Conservation (phyloP, 2,329 filamentous ascomycete species). For the Penicillium sp. region DNA sequence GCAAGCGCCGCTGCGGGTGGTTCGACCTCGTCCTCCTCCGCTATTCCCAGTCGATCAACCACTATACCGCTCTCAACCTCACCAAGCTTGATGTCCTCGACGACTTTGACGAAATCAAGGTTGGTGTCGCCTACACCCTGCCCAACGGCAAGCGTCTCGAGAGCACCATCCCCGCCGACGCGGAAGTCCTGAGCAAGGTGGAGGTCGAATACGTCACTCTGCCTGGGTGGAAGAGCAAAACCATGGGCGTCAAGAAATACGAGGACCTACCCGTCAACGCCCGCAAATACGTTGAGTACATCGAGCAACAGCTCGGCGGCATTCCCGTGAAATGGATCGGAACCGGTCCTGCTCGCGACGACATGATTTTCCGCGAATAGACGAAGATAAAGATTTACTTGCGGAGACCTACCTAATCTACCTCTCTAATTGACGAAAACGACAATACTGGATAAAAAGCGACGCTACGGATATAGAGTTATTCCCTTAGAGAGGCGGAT, state of each 20-base stretch:
- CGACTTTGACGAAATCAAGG: conserved; percentile 66
- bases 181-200: conserved; percentile 57
- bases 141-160: conserved; percentile 54
- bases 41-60: conserved; percentile 62
- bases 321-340: conserved; percentile 67
- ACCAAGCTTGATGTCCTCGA: conserved; percentile 70
- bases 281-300: conserved; percentile 64
- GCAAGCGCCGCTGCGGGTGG: conserved; percentile 68
- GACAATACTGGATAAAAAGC: neutral
- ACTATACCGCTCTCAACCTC: conserved; percentile 62
- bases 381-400: neutral
- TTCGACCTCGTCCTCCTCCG: conserved; percentile 68
- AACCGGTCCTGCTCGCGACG: conserved; percentile 64
- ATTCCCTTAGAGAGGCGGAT: conserved; percentile 1
- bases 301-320: conserved; percentile 60
- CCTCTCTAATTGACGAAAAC: conserved; percentile 2
- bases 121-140: conserved; percentile 62
- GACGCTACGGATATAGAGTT: conserved; percentile 1
- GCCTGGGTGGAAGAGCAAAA: conserved; percentile 65
- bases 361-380: conserved; percentile 61
- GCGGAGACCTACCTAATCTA: neutral
- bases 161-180: conserved; percentile 63
- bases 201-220: conserved; percentile 65
- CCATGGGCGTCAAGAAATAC: conserved; percentile 61
- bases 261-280: conserved; percentile 63